Percentiles rank a stretch among this genome's conserved stretches.
These are phyloP conservation scores for Aspergillus caelatus DNA, from an alignment of 2,329 filamentous ascomycete genomes.

Conservation along the genomic window DNA sequence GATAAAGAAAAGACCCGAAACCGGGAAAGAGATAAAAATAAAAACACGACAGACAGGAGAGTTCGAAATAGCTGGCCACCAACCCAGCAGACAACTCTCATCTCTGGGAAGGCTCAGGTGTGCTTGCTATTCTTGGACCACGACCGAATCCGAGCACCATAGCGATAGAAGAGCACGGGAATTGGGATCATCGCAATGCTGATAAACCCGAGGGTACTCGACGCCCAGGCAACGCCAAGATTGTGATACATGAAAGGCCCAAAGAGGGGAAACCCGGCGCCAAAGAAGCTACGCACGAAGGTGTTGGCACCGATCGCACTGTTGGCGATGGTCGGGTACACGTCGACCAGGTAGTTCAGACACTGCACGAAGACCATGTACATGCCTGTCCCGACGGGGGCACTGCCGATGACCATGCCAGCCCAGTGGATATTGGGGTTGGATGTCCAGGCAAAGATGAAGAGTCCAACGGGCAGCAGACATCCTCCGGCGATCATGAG, in stretches of 20 bases:
- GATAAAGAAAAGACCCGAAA: not conserved
- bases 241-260: not conserved
- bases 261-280: not conserved
- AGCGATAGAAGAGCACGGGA: not conserved
- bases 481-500: not conserved
- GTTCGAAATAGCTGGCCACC: not conserved
- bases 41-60: not conserved
- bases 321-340: slow-evolving; percentile 37
- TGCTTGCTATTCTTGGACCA: not conserved
- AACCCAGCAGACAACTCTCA: not conserved
- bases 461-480: slow-evolving; percentile 26
- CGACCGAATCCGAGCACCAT: not conserved
- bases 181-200: not conserved
- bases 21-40: not conserved
- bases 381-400: slow-evolving; percentile 57
- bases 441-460: slow-evolving; percentile 29
- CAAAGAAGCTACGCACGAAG: not conserved
- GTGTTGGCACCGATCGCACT: slow-evolving; percentile 9
- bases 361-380: slow-evolving; percentile 56
- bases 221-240: not conserved
- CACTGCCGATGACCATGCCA: slow-evolving; percentile 33
- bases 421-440: slow-evolving; percentile 12
- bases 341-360: slow-evolving; percentile 59
- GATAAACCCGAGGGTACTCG: not conserved
- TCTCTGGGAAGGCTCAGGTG: not conserved